These are phyloP conservation scores for Aspergillus sp. DNA, from an alignment of 2,329 filamentous ascomycete genomes.

Conservation along the genomic window DNA sequence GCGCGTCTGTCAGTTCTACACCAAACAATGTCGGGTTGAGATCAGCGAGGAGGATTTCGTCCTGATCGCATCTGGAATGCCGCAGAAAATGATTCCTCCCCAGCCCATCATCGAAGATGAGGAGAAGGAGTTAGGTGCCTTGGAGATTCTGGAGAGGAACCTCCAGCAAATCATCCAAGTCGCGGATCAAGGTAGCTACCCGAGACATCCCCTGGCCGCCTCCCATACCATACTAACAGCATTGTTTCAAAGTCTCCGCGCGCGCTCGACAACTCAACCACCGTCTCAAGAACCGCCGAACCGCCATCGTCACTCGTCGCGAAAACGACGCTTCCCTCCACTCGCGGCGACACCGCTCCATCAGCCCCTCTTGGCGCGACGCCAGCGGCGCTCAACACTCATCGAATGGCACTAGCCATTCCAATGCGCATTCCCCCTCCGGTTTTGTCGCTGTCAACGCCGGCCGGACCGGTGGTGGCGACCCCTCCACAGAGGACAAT, in stretches of 20 bases:
- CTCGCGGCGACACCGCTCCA: conserved; percentile 28
- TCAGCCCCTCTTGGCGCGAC: conserved; percentile 40
- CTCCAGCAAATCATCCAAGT: conserved; percentile 74
- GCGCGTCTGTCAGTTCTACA: conserved; percentile 76
- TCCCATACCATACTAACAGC: not conserved
- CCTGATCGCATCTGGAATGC: conserved; percentile 76
- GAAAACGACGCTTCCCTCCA: conserved; percentile 42
- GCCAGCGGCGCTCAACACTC: conserved; percentile 25
- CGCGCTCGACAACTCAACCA: conserved; percentile 78
- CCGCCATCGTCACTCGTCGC: conserved; percentile 67
- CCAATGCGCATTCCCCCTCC: conserved; percentile 45
- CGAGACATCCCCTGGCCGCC: not conserved
- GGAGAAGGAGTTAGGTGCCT: conserved; percentile 75
- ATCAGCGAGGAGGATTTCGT: conserved; percentile 87
- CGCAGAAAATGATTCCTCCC: conserved; percentile 77
- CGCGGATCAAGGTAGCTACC: conserved; percentile 66
- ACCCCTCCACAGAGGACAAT: conserved; percentile 31
- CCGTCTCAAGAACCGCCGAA: conserved; percentile 70
- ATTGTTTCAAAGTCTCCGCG: conserved; percentile 55
- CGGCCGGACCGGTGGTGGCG: conserved; percentile 41
- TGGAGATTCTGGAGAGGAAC: conserved; percentile 80
- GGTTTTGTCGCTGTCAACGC: conserved; percentile 62
- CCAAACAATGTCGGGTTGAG: conserved; percentile 78
- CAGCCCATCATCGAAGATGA: conserved; percentile 84
- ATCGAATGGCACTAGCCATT: conserved; percentile 26